phyloP scores from a whole-genome alignment of 2,329 filamentous ascomycete species.

The Mariannaea elegans region DNA sequence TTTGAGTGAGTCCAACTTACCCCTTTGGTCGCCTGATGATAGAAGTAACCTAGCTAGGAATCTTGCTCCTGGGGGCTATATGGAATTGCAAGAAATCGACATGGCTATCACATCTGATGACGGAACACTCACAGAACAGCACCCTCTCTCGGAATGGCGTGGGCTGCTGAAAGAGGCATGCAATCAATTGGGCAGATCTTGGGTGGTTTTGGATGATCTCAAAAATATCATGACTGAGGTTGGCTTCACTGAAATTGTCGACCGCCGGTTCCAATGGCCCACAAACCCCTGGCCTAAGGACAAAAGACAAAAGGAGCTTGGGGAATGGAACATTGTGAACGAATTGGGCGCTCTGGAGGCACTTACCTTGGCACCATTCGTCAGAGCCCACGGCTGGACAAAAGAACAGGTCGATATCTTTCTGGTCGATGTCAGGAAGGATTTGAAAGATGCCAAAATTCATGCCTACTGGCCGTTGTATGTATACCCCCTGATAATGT shows the following conservation, averaged over 20 bases:
- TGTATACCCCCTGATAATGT: no score
- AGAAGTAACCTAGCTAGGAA: conserved; percentile 10
- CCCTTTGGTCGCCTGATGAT: accelerated
- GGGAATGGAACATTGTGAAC: conserved; percentile 42
- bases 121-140: conserved; percentile 33
- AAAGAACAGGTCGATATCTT: conserved; percentile 31
- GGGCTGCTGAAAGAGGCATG: conserved; percentile 40
- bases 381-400: conserved; percentile 36
- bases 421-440: conserved; percentile 30
- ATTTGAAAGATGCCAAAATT: conserved; percentile 33
- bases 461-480: conserved; percentile 40
- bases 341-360: conserved; percentile 39
- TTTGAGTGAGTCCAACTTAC: background rate
- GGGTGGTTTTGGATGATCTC: conserved; percentile 28
- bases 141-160: conserved; percentile 36
- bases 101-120: conserved; percentile 28
- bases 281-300: conserved; percentile 60
- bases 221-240: conserved; percentile 51
- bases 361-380: conserved; percentile 42
- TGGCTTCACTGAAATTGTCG: conserved; percentile 61
- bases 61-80: conserved; percentile 25
- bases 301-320: conserved; percentile 59
- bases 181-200: conserved; percentile 40
- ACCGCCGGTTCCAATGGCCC: conserved; percentile 57
- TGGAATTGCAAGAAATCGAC: conserved; percentile 34